Evolutionary conservation across 208 protist species (phyloP).

Genomic region (Trypanosomatidae sp.): DNA sequence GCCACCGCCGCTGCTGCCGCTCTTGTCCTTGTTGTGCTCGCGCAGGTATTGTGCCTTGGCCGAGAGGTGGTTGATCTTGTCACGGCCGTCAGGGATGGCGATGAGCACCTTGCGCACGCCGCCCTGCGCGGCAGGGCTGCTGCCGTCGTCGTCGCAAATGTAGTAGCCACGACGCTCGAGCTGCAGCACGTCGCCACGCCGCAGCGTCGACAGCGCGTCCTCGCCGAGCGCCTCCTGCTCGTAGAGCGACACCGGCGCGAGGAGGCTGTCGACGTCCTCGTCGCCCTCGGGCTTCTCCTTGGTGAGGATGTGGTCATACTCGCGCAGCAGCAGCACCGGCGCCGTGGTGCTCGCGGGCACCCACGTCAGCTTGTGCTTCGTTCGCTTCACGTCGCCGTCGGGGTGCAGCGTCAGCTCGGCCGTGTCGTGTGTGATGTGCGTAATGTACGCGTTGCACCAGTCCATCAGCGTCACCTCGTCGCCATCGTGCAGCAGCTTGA

Average conservation of each 20-base stretch:
- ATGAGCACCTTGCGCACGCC: constrained; percentile 50
- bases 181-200: constrained; percentile 93
- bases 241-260: constrained; percentile 84
- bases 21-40: too few species aligned
- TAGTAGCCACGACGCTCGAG: constrained; percentile 97
- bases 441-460: constrained; percentile 95
- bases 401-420: constrained; percentile 77
- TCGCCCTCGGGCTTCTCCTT: constrained; percentile 94
- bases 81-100: constrained; percentile 76
- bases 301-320: constrained; percentile 96
- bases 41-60: constrained; percentile 84
- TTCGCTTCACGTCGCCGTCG: constrained; percentile 95
- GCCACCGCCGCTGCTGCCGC: too few species aligned
- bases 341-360: constrained; percentile 70
- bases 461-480: constrained; percentile 98
- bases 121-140: too few species aligned
- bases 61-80: constrained; percentile 85
- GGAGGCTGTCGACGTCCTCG: constrained; percentile 84
- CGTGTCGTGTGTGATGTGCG: constrained; percentile 42
- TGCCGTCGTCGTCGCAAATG: constrained; percentile 87
- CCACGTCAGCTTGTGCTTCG: constrained; percentile 98
- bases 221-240: constrained; percentile 77
- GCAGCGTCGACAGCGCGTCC: constrained; percentile 67
- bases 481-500: constrained; percentile 73
- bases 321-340: constrained; percentile 61